Evolutionary conservation across 306 rosid genomes (phyloP).

Genomic region (Cyamopsis tetragonoloba): DNA sequence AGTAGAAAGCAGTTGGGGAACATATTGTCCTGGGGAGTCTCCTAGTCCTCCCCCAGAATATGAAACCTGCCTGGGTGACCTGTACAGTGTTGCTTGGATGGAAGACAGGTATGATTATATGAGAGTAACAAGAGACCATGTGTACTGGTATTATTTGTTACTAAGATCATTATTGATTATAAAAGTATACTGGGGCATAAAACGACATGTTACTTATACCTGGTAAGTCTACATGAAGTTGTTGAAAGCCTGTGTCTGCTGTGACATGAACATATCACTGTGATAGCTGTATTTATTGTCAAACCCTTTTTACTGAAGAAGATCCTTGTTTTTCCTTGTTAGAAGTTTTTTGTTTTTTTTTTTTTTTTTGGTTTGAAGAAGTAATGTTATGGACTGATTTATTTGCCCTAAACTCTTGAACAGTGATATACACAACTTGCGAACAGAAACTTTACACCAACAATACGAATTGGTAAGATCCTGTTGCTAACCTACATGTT

Average conservation of each 20-base stretch:
- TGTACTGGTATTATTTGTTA: constrained; percentile 28
- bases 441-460: constrained; percentile 76
- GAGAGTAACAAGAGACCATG: constrained; percentile 4
- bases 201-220: background rate
- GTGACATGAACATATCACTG: constrained; percentile 1
- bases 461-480: constrained; percentile 83
- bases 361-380: no score
- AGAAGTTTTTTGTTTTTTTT: background rate
- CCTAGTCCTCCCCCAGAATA: constrained; percentile 86
- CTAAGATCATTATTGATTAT: background rate
- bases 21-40: constrained; percentile 83
- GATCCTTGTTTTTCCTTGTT: background rate
- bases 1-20: constrained; percentile 94
- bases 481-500: constrained; percentile 11
- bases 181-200: constrained; percentile 7
- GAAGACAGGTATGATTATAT: constrained; percentile 69
- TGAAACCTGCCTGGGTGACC: constrained; percentile 84
- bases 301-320: background rate
- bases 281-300: background rate
- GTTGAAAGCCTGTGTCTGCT: constrained; percentile 2
- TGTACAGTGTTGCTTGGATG: constrained; percentile 95
- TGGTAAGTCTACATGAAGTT: background rate
- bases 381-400: background rate
- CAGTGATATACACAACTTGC: constrained; percentile 90
- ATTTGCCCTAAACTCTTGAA: constrained; percentile 24